Evolutionary conservation across 129 eudicot genomes (phyloP).

Genomic region (Arctium minus): DNA sequence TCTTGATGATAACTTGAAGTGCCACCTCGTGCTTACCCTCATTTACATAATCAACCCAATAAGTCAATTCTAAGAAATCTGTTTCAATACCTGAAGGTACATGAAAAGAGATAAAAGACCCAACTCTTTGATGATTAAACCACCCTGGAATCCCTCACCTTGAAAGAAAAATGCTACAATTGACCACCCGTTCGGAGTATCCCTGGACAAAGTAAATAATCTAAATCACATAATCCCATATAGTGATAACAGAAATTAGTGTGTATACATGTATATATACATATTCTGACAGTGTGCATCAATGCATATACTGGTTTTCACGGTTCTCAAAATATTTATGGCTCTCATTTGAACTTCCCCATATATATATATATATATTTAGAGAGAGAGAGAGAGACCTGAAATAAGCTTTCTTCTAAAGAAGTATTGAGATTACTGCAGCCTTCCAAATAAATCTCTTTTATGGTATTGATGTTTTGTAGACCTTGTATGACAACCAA

Average conservation of each 20-base stretch:
- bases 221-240: not conserved
- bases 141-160: constrained; percentile 7
- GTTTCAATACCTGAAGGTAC: constrained; percentile 1
- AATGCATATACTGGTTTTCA: not conserved
- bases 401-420: constrained; percentile 20
- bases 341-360: not conserved
- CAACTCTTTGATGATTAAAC: constrained; percentile 7
- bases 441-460: constrained; percentile 17
- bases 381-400: constrained; percentile 10
- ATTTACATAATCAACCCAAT: constrained; percentile 19
- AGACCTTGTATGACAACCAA: constrained; percentile 19
- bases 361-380: not conserved
- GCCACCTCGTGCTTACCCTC: not conserved
- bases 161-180: constrained; percentile 22
- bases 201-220: constrained; percentile 9
- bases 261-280: not conserved
- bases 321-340: not conserved
- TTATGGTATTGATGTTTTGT: constrained; percentile 5
- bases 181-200: not conserved
- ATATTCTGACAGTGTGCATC: not conserved
- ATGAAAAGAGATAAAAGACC: constrained; percentile 12
- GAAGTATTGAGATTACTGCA: constrained; percentile 12
- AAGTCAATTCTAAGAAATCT: constrained; percentile 1
- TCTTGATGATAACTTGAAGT: constrained; percentile 14
- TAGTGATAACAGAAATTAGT: not conserved